These are phyloP conservation scores for Simplicillium sp. DNA, from an alignment of 2,329 filamentous ascomycete species.

Conservation along the genomic window DNA sequence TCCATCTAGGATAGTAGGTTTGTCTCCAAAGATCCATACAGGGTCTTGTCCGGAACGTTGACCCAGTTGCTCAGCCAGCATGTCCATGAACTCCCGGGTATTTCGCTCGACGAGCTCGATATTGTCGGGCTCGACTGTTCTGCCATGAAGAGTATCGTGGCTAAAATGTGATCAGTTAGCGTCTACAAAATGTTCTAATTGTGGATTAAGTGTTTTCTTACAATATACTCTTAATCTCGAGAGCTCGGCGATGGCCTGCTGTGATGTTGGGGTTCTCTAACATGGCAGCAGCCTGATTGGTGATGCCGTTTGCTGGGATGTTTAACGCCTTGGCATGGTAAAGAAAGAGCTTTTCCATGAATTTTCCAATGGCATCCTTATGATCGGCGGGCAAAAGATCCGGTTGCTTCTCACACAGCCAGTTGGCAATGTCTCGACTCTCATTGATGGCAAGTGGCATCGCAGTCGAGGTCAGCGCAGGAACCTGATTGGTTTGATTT, in stretches of 20 bases:
- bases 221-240: conserved; percentile 21
- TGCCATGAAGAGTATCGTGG: conserved; percentile 15
- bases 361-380: conserved; percentile 10
- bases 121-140: conserved; percentile 14
- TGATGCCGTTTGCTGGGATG: conserved; percentile 14
- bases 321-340: conserved; percentile 16
- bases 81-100: conserved; percentile 13
- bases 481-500: conserved; percentile 11
- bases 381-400: conserved; percentile 15
- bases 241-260: conserved; percentile 15
- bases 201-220: conserved; percentile 11
- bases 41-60: conserved; percentile 4
- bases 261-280: conserved; percentile 16
- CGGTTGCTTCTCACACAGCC: conserved; percentile 18
- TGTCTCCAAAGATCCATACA: conserved; percentile 17
- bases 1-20: conserved; percentile 19
- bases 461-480: conserved; percentile 15
- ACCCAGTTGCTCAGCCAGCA: conserved; percentile 11
- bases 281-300: conserved; percentile 17
- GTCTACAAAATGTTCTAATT: neutral
- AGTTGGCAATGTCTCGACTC: conserved; percentile 16
- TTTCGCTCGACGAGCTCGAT: conserved; percentile 13
- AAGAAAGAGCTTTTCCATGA: conserved; percentile 16
- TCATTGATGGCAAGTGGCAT: conserved; percentile 12
- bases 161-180: conserved; percentile 6